Evolutionary conservation across 1,139 yeast species (phyloP).

Genomic region (Suhomyces wounanorum): DNA sequence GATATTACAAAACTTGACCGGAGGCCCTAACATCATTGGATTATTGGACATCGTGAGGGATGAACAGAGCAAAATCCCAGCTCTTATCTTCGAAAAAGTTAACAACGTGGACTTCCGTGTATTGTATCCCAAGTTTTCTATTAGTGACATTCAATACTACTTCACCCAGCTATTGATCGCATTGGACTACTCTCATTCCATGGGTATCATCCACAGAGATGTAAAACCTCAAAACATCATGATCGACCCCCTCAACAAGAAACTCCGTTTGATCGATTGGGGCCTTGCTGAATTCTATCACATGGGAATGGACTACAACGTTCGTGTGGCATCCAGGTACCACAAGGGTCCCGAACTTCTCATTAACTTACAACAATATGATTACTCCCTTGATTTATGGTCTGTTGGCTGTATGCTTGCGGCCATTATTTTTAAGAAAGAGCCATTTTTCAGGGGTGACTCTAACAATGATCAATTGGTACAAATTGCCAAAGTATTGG

Average conservation of each 20-base stretch:
- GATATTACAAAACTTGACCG: constrained; percentile 70
- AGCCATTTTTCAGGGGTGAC: constrained; percentile 78
- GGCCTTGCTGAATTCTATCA: constrained; percentile 84
- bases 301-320: constrained; percentile 76
- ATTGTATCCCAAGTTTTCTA: constrained; percentile 65
- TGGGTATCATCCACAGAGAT: constrained; percentile 84
- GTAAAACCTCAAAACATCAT: constrained; percentile 84
- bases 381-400: constrained; percentile 79
- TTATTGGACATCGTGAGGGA: constrained; percentile 77
- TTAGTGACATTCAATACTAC: constrained; percentile 67
- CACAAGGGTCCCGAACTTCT: constrained; percentile 81
- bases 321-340: constrained; percentile 77
- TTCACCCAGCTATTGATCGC: constrained; percentile 71
- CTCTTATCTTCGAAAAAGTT: constrained; percentile 70
- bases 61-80: constrained; percentile 71
- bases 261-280: constrained; percentile 77
- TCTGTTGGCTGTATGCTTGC: constrained; percentile 82
- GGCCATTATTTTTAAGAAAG: constrained; percentile 72
- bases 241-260: constrained; percentile 69
- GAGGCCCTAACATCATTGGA: constrained; percentile 73
- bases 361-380: constrained; percentile 73
- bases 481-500: constrained; percentile 74
- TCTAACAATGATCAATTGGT: constrained; percentile 79
- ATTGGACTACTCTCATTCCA: constrained; percentile 73
- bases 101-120: constrained; percentile 72